Evolutionary conservation across 2,329 filamentous ascomycete genomes (phyloP).

Genomic region (Apiospora hydei): DNA sequence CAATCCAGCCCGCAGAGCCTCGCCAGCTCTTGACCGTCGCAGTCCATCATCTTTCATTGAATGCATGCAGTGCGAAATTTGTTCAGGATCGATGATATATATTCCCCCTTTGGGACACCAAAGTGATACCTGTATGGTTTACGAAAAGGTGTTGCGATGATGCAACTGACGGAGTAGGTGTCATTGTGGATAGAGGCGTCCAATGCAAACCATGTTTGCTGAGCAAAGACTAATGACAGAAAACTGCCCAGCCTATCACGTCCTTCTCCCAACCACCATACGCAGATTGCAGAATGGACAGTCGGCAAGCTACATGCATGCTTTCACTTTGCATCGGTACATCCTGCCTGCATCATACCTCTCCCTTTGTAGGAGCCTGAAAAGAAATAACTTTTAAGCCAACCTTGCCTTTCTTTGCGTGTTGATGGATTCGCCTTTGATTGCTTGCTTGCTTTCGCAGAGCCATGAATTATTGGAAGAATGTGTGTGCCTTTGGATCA

Average conservation of each 20-base stretch:
- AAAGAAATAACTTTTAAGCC: neutral
- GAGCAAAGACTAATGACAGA: neutral
- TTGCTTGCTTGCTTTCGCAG: neutral
- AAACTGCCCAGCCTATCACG: neutral
- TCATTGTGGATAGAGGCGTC: conserved; percentile 15
- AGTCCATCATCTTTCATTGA: neutral
- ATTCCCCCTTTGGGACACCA: conserved; percentile 1
- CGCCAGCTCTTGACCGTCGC: neutral
- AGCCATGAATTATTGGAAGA: neutral
- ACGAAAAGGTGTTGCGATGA: conserved; percentile 1
- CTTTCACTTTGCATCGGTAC: neutral
- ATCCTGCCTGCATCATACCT: neutral
- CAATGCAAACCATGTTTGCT: conserved; percentile 2
- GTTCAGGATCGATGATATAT: neutral
- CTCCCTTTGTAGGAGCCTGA: neutral
- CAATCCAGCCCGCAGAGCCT: neutral
- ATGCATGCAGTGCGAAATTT: neutral
- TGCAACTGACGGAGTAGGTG: neutral
- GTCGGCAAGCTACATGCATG: neutral
- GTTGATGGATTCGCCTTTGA: neutral
- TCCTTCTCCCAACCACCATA: neutral
- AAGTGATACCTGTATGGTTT: conserved; percentile 6
- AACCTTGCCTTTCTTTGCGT: neutral
- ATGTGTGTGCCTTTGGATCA: neutral
- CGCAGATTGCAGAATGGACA: conserved; percentile 1